Evolutionary conservation across 2,329 filamentous ascomycete genomes (phyloP).

Genomic region (Epichloe sylvatica): DNA sequence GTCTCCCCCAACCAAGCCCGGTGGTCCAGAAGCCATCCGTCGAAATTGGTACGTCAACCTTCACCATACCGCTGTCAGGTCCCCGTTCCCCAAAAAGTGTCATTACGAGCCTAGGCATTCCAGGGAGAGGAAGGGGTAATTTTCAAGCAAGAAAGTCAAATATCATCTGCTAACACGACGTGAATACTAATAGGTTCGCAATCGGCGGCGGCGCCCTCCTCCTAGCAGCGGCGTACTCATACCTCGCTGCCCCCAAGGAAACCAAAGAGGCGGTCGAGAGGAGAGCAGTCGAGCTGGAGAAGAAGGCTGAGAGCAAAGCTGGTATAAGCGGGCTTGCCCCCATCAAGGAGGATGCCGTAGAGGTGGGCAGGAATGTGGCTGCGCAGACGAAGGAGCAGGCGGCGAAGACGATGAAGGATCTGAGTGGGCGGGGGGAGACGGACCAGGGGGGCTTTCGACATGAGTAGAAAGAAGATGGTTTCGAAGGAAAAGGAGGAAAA

Average conservation of each 20-base stretch:
- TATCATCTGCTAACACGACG: no score
- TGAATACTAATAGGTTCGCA: constrained; percentile 11
- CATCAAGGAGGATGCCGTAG: constrained; percentile 7
- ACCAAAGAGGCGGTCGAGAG: constrained; percentile 5
- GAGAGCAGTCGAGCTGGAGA: constrained; percentile 5
- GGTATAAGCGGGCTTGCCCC: not conserved
- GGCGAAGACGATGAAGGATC: constrained; percentile 13
- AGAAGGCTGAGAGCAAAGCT: not conserved
- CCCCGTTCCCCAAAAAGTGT: no score
- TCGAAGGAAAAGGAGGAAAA: no score
- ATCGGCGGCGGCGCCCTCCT: constrained; percentile 17
- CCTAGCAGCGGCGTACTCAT: constrained; percentile 14
- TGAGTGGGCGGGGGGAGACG: constrained; percentile 18
- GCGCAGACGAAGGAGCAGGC: constrained; percentile 11
- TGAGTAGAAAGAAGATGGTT: constrained; percentile 7
- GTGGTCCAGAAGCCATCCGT: constrained; percentile 16
- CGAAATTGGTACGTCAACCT: constrained; percentile 19
- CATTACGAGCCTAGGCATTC: no score
- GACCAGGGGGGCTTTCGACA: constrained; percentile 19
- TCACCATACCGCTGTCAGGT: no score
- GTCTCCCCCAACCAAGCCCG: constrained; percentile 13
- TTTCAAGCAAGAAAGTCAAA: not conserved
- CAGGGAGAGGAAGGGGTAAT: not conserved
- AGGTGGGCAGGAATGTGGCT: not conserved
- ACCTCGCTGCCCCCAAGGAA: constrained; percentile 12